These are phyloP conservation scores for Francoa sonchifolia DNA, from an alignment of 441 rosid genomes.

Conservation along the genomic window DNA sequence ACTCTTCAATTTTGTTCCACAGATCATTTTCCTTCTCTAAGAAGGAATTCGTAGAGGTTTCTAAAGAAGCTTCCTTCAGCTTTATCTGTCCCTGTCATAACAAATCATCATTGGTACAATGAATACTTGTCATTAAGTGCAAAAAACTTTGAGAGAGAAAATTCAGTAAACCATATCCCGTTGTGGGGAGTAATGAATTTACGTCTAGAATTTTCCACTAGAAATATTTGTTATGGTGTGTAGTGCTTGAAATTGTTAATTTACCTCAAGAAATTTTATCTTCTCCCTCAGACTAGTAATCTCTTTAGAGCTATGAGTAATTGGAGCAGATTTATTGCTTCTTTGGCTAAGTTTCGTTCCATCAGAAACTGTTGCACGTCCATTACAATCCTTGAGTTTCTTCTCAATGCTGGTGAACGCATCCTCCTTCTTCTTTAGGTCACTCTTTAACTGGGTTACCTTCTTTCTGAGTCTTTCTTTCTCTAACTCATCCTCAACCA, in stretches of 20 bases:
- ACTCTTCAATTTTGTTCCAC: conserved; percentile 38
- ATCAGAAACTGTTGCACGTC: conserved; percentile 26
- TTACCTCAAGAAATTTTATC: conserved; percentile 61
- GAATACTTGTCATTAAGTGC: not conserved
- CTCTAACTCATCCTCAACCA: conserved; percentile 37
- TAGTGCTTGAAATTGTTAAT: not conserved
- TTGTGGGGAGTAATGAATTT: not conserved
- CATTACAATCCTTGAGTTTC: conserved; percentile 47
- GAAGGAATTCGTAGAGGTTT: conserved; percentile 37
- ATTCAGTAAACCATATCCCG: too few relatives aligned
- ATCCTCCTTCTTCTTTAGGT: conserved; percentile 63
- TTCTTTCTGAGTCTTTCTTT: conserved; percentile 60
- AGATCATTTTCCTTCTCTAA: conserved; percentile 49
- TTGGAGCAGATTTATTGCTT: conserved; percentile 31
- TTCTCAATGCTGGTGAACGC: conserved; percentile 37
- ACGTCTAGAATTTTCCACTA: not conserved
- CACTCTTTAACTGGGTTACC: conserved; percentile 35
- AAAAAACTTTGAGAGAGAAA: too few relatives aligned
- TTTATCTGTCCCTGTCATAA: conserved; percentile 45
- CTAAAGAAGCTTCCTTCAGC: conserved; percentile 45
- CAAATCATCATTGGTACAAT: conserved; percentile 6
- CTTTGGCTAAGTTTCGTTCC: conserved; percentile 28
- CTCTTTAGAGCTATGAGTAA: conserved; percentile 40
- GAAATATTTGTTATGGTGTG: not conserved
- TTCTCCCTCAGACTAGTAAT: conserved; percentile 46